phyloP scores from a whole-genome alignment of 495 filamentous ascomycete genomes.

The Hapsidospora chrysogenum region DNA sequence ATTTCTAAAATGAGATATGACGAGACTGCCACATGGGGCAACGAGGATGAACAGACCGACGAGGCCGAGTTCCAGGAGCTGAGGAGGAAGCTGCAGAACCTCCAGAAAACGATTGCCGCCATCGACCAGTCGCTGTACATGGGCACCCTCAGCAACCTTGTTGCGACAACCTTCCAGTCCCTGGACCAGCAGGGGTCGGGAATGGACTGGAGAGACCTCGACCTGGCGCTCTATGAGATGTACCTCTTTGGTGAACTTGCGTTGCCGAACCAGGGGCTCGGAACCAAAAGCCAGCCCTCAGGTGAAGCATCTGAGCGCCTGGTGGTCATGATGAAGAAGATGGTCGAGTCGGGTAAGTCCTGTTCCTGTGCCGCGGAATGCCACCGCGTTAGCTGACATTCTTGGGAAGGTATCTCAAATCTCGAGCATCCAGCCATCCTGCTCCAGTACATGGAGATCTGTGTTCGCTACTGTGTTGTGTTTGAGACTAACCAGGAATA shows the following conservation, averaged over 20 bases:
- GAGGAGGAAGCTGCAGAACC: conserved; percentile 66
- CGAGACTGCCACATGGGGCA: conserved; percentile 83
- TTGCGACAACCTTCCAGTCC: conserved; percentile 64
- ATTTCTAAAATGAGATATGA: conserved; percentile 94
- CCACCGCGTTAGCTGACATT: conserved; percentile 11
- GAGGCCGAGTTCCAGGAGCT: conserved; percentile 98
- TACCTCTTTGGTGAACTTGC: conserved; percentile 90
- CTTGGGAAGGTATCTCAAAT: conserved; percentile 50
- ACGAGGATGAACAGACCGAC: conserved; percentile 86
- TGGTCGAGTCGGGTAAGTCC: conserved; percentile 75
- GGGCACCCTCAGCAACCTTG: conserved; percentile 65
- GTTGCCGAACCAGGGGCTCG: conserved; percentile 67
- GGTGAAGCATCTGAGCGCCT: conserved; percentile 59
- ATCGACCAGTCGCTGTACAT: conserved; percentile 77
- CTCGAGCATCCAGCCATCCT: conserved; percentile 85
- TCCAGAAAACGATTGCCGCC: conserved; percentile 79
- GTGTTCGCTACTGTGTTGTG: conserved; percentile 82
- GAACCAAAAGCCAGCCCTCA: conserved; percentile 62
- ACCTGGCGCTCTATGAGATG: conserved; percentile 93
- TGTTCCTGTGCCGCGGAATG: not conserved
- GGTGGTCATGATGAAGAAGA: conserved; percentile 77
- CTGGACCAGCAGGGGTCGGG: conserved; percentile 51
- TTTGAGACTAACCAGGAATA: conserved; percentile 66
- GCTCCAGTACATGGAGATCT: conserved; percentile 95
- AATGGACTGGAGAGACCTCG: conserved; percentile 88